phyloP scores from a whole-genome alignment of 371 early-diverging fungal genomes.

The Syncephalastrum contaminatum region DNA sequence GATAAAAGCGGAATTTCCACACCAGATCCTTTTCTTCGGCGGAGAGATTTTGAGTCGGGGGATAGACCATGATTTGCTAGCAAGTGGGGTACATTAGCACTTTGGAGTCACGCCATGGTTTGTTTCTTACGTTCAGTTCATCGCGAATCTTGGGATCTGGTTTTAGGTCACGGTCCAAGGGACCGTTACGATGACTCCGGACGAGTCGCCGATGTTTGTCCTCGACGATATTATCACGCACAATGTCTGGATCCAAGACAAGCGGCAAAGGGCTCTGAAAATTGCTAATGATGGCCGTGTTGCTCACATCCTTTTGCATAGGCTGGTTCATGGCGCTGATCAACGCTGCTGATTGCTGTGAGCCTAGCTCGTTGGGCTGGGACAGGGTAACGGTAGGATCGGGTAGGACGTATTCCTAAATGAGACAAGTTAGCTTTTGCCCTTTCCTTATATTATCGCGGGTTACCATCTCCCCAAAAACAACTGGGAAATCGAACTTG shows the following conservation, averaged over 20 bases:
- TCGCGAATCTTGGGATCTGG: conserved; percentile 94
- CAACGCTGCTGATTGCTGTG: conserved; percentile 22
- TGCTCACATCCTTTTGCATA: conserved; percentile 13
- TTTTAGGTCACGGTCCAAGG: conserved; percentile 90
- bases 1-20: conserved; percentile 96
- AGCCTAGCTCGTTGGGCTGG: conserved; percentile 4
- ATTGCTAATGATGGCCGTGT: neutral
- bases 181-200: conserved; percentile 88
- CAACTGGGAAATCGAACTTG: conserved; percentile 91
- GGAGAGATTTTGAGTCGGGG: conserved; percentile 82
- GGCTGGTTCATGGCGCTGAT: conserved; percentile 36
- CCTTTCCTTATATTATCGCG: neutral
- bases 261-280: conserved; percentile 21
- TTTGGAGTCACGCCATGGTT: neutral
- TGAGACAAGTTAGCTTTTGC: neutral
- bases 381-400: conserved; percentile 19
- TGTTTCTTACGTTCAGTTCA: conserved; percentile 75
- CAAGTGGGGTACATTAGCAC: neutral
- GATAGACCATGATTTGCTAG: conserved; percentile 87
- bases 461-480: conserved; percentile 78
- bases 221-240: conserved; percentile 89
- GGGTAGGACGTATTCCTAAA: conserved; percentile 33
- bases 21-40: conserved; percentile 89
- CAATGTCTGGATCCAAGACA: conserved; percentile 70
- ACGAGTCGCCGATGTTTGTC: conserved; percentile 93